phyloP scores from a whole-genome alignment of 495 filamentous ascomycete species.

The Terfezia claveryi region DNA sequence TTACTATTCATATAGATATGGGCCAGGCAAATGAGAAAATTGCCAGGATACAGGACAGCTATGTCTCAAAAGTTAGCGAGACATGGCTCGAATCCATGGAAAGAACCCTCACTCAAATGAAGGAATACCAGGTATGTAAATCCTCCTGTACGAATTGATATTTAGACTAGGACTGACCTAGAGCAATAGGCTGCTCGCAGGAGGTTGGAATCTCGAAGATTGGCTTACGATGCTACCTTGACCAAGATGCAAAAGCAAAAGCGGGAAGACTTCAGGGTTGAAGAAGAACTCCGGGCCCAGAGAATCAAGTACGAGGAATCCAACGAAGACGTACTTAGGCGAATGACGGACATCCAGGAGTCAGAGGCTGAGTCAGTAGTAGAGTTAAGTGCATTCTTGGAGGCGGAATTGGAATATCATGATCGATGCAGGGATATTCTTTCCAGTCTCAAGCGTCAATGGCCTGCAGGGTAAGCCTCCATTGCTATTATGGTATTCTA shows the following conservation, averaged over 20 bases:
- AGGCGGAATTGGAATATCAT: slow-evolving; percentile 78
- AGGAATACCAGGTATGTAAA: slow-evolving; percentile 66
- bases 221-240: slow-evolving; percentile 79
- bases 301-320: slow-evolving; percentile 95
- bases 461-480: slow-evolving; percentile 36
- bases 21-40: slow-evolving; percentile 74
- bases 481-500: neutral
- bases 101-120: slow-evolving; percentile 80
- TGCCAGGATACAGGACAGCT: slow-evolving; percentile 67
- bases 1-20: slow-evolving; percentile 30
- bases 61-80: slow-evolving; percentile 56
- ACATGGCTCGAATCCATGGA: slow-evolving; percentile 87
- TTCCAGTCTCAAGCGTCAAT: slow-evolving; percentile 41
- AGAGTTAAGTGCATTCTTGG: slow-evolving; percentile 62
- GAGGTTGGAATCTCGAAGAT: slow-evolving; percentile 77
- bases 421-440: slow-evolving; percentile 68
- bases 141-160: neutral
- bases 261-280: slow-evolving; percentile 74
- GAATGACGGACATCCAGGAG: slow-evolving; percentile 95
- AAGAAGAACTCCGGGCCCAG: slow-evolving; percentile 78
- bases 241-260: slow-evolving; percentile 87
- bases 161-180: neutral
- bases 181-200: slow-evolving; percentile 49
- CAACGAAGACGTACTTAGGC: slow-evolving; percentile 72
- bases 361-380: slow-evolving; percentile 64